Base-by-base conservation (phyloP, 257 asterid genomes). In the Fraxinus quadrangulata region DNA sequence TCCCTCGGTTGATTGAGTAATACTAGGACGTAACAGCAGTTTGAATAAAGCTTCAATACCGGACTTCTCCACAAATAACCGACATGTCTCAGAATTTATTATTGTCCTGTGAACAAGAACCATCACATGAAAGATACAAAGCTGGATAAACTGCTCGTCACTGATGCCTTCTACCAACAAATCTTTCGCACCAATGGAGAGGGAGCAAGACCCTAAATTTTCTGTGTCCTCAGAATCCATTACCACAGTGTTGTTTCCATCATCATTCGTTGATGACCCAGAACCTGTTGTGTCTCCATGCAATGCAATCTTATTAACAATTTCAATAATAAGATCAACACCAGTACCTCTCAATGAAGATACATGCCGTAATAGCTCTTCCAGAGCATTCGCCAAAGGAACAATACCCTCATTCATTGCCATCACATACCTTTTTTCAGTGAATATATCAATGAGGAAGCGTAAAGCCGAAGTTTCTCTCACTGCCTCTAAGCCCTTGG, bases 1-100 rank as follows among this genome's bases (percentile, higher is more conserved):
- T 84, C 98, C 98, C 85, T 94, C 98, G 4, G 98, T 90, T 45
- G 98, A 94, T 77, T 92, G 97, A 66, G 97, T 90, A 82, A 94
- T 89, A 77, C 95, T 94, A 63, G 96, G 97, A 70, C 97, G 89
- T 75, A 94, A 78, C 51, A 91, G 87, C 81, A 94, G 98, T 81
- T 88, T 92, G 81, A 94, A 79, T 71, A 94, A 81, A 84, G 95
- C 92, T 88, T 94, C 98, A 86, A 94, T 92, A 71, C 98, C 98
- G 7, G 85, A 92, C 83, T 89, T 94, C 78, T 94, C 98, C 80
- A 94, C 98, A 82, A 94, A 94, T 77, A 94, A 80, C 51, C 98
- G 91, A 85, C 98, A 94, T 31, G 98, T 92, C 81, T 94, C 98
- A 40, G 97, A 89, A 89, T 94, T 94, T 83, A 92, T 97, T 89